Evolutionary conservation across 1,284 basidiomycete species (phyloP).

Genomic region (Limonomyces culmigenus): DNA sequence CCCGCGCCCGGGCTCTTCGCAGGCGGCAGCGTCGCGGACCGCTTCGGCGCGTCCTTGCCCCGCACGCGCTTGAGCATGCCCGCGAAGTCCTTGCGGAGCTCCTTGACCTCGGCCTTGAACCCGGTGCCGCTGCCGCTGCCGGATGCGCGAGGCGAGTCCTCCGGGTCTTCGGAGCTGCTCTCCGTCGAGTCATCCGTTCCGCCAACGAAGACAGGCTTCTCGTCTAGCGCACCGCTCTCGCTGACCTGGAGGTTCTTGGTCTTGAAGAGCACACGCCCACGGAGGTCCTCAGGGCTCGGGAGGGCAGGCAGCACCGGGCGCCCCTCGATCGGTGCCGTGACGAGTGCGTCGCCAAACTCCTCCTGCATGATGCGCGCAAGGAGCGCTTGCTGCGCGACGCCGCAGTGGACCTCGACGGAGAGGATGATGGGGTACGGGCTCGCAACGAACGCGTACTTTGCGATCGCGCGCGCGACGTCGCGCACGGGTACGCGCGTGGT

Average conservation of each 20-base stretch:
- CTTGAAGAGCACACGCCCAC: slow-evolving; percentile 76
- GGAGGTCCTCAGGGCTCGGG: slow-evolving; percentile 82
- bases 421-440: slow-evolving; percentile 93
- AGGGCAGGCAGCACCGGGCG: slow-evolving; percentile 33
- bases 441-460: slow-evolving; percentile 84
- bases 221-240: slow-evolving; percentile 21
- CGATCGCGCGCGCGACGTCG: slow-evolving; percentile 77
- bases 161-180: too few relatives aligned
- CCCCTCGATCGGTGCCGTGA: slow-evolving; percentile 40
- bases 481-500: slow-evolving; percentile 77
- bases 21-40: slow-evolving; percentile 5
- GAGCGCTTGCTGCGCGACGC: slow-evolving; percentile 67
- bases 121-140: too few relatives aligned
- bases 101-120: too few relatives aligned
- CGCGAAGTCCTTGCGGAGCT: background rate
- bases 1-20: slow-evolving; percentile 5
- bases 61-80: too few relatives aligned
- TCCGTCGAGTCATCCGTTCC: slow-evolving; percentile 29
- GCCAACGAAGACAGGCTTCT: slow-evolving; percentile 21
- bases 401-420: slow-evolving; percentile 88
- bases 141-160: too few relatives aligned
- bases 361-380: slow-evolving; percentile 68
- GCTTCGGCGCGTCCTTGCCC: too few relatives aligned
- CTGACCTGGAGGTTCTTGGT: slow-evolving; percentile 43
- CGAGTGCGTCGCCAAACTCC: slow-evolving; percentile 64